Conservation (phyloP, 2,329 filamentous ascomycete genomes). For the Periconia sp. region DNA sequence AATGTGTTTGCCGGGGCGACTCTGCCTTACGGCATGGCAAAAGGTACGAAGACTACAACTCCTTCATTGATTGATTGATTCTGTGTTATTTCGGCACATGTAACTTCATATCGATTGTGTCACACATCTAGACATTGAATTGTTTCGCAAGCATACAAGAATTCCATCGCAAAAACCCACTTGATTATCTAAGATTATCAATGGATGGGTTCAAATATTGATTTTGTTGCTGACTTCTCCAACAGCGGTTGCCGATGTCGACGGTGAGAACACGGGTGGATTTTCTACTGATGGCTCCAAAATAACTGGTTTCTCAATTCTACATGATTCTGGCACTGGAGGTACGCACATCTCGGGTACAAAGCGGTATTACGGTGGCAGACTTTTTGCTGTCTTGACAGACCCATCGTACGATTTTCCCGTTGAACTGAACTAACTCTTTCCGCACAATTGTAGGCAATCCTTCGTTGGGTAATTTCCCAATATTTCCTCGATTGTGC, state of each 20-base stretch:
- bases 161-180: background rate
- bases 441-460: conserved; percentile 29
- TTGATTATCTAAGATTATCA: too few species aligned
- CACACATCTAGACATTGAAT: background rate
- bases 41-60: conserved; percentile 22
- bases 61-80: background rate
- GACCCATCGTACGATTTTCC: too few species aligned
- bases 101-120: too few species aligned
- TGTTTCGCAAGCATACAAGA: background rate
- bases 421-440: too few species aligned
- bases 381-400: too few species aligned
- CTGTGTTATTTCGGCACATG: too few species aligned
- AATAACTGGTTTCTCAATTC: conserved; percentile 46
- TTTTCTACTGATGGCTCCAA: conserved; percentile 53
- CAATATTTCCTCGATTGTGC: conserved; percentile 70
- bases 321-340: conserved; percentile 42
- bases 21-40: conserved; percentile 51
- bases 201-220: background rate
- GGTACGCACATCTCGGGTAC: too few species aligned
- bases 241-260: conserved; percentile 48
- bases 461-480: conserved; percentile 72
- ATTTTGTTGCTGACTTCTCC: conserved; percentile 48
- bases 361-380: too few species aligned
- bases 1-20: conserved; percentile 53
- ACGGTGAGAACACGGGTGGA: conserved; percentile 58